Evolutionary conservation across 495 filamentous ascomycete genomes (phyloP).

Genomic region (Penicillium taxi): DNA sequence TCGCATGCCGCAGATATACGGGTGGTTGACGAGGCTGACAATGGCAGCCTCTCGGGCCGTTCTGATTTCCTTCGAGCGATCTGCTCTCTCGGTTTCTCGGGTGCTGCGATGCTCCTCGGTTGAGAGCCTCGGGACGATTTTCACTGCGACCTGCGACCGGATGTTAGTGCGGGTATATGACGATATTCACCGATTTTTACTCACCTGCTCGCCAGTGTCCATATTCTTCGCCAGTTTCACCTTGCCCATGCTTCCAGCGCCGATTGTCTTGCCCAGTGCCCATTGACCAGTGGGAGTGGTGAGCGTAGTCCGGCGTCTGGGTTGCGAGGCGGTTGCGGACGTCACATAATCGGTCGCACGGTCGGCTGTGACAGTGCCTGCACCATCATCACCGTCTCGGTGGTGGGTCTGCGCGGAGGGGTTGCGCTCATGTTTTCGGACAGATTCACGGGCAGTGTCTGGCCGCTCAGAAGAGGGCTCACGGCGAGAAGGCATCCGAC

Average conservation of each 20-base stretch:
- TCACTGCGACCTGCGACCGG: conserved; percentile 72
- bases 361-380: conserved; percentile 31
- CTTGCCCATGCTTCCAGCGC: conserved; percentile 95
- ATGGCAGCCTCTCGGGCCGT: conserved; percentile 96
- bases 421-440: conserved; percentile 35
- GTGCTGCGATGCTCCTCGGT: conserved; percentile 75
- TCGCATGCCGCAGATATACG: conserved; percentile 93
- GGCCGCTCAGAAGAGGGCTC: conserved; percentile 46
- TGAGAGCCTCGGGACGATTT: conserved; percentile 90
- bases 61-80: conserved; percentile 92
- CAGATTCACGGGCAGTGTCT: conserved; percentile 44
- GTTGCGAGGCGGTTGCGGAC: conserved; percentile 40
- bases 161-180: neutral
- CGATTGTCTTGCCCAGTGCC: conserved; percentile 93
- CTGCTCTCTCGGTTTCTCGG: conserved; percentile 76
- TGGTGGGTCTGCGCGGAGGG: conserved; percentile 39
- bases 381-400: conserved; percentile 51
- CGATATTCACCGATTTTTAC: conserved; percentile 4
- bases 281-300: conserved; percentile 79
- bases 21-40: conserved; percentile 88
- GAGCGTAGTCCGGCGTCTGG: conserved; percentile 72
- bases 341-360: conserved; percentile 36
- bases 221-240: conserved; percentile 80
- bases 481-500: conserved; percentile 43
- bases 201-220: conserved; percentile 74